Conservation (phyloP, 1,284 basidiomycete species). For the Moesziomyces aphidis region DNA sequence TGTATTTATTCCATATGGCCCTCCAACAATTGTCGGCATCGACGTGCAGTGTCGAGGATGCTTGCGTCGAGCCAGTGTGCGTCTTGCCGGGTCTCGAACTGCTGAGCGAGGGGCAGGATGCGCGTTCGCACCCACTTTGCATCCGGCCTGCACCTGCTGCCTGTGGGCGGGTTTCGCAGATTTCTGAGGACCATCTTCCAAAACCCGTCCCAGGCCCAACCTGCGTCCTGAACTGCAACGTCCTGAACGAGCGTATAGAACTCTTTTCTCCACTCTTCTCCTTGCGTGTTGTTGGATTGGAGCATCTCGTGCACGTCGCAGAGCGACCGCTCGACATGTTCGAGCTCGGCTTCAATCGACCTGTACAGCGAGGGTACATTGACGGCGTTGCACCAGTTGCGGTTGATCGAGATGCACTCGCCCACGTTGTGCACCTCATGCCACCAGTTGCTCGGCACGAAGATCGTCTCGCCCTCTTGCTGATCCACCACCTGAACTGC, state of each 20-base stretch:
- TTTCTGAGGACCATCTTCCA: slow-evolving; percentile 60
- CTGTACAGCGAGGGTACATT: slow-evolving; percentile 70
- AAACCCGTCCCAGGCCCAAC: slow-evolving; percentile 65
- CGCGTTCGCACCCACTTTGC: slow-evolving; percentile 15
- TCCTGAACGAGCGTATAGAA: slow-evolving; percentile 51
- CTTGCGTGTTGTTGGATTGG: neutral
- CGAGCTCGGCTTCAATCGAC: slow-evolving; percentile 68
- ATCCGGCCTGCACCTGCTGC: slow-evolving; percentile 4
- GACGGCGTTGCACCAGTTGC: slow-evolving; percentile 71
- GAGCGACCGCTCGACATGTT: slow-evolving; percentile 69
- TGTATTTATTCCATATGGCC: neutral
- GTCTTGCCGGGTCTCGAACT: slow-evolving; percentile 20
- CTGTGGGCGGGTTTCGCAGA: slow-evolving; percentile 21
- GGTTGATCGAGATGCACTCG: slow-evolving; percentile 60
- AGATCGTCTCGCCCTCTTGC: slow-evolving; percentile 54
- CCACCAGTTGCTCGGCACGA: slow-evolving; percentile 66
- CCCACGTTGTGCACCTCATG: slow-evolving; percentile 66
- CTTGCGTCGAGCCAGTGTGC: slow-evolving; percentile 12
- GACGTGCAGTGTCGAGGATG: slow-evolving; percentile 8
- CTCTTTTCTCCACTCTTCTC: slow-evolving; percentile 40
- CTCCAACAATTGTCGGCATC: slow-evolving; percentile 16
- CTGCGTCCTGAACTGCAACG: slow-evolving; percentile 55
- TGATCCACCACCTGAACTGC: slow-evolving; percentile 22
- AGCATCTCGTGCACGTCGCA: slow-evolving; percentile 70
- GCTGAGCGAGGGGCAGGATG: slow-evolving; percentile 11